A percentile compares a stretch with the other conserved stretches of the same genome.
phyloP scores from a whole-genome alignment of 2,329 filamentous ascomycete species.

The Rhinocladiella mackenziei region DNA sequence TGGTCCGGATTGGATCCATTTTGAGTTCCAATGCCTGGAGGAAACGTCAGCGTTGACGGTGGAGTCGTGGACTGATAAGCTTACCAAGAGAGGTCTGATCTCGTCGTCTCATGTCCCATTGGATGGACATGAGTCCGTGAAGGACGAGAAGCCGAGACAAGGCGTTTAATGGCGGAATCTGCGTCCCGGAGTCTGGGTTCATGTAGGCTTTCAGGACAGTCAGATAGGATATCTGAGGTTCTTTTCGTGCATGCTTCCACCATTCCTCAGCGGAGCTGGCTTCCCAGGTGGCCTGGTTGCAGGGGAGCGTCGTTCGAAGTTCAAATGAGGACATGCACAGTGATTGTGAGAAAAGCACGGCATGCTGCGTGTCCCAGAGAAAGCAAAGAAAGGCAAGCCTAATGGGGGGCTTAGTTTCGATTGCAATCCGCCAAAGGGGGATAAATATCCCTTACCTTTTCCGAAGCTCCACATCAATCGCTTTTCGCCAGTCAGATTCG shows the following conservation, averaged over 20 bases:
- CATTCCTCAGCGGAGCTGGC: conserved; percentile 52
- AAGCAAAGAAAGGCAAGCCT: conserved; percentile 57
- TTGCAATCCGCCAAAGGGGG: not conserved
- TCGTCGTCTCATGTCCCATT: conserved; percentile 59
- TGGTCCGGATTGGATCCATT: too few relatives aligned
- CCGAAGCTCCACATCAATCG: conserved; percentile 55
- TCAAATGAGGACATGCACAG: conserved; percentile 65
- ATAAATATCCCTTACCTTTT: conserved; percentile 41
- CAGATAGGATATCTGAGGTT: conserved; percentile 38
- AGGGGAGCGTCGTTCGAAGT: conserved; percentile 55
- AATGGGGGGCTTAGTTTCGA: not conserved
- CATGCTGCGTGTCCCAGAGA: conserved; percentile 64
- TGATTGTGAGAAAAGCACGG: conserved; percentile 62
- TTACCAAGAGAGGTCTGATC: conserved; percentile 59
- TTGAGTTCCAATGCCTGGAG: too few relatives aligned
- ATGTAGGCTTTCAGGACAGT: conserved; percentile 56
- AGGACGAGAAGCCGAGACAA: conserved; percentile 54
- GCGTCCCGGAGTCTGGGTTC: conserved; percentile 38
- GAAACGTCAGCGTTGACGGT: not conserved
- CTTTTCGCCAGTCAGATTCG: conserved; percentile 50
- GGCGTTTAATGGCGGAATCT: conserved; percentile 45
- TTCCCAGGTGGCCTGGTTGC: conserved; percentile 55
- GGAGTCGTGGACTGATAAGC: conserved; percentile 14
- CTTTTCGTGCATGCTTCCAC: conserved; percentile 42
- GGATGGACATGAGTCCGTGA: conserved; percentile 60